These are phyloP conservation scores for Russula olivacea DNA, from an alignment of 768 basidiomycete species.

Conservation along the genomic window DNA sequence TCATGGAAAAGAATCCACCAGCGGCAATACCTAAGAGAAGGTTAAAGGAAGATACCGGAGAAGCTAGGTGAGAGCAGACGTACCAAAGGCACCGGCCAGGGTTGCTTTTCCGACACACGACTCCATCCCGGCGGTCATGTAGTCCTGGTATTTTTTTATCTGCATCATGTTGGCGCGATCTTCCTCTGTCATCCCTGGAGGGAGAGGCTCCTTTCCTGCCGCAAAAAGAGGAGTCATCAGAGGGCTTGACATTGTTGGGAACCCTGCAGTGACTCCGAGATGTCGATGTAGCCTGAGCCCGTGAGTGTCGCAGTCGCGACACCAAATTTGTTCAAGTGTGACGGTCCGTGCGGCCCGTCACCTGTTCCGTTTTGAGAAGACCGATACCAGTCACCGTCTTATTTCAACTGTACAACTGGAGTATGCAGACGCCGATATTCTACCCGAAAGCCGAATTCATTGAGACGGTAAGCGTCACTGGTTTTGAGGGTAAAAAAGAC, in stretches of 20 bases:
- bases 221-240: constrained; percentile 69
- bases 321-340: neutral
- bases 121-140: constrained; percentile 69
- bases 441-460: constrained; percentile 83
- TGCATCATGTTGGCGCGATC: constrained; percentile 63
- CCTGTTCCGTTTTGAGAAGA: neutral
- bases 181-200: constrained; percentile 76
- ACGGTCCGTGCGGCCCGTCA: constrained; percentile 7
- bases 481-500: neutral
- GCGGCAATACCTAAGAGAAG: constrained; percentile 68
- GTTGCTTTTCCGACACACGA: constrained; percentile 81
- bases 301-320: too few species aligned
- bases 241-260: constrained; percentile 28
- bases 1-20: constrained; percentile 93
- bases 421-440: constrained; percentile 69
- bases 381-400: neutral
- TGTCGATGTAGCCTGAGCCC: neutral
- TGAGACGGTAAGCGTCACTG: constrained; percentile 50
- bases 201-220: constrained; percentile 82
- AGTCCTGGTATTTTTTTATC: constrained; percentile 71
- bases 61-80: constrained; percentile 29
- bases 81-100: constrained; percentile 79
- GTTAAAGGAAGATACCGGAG: constrained; percentile 1
- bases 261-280: neutral
- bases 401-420: neutral